phyloP scores from a whole-genome alignment of 176 grass and related monocot species.

The Tillandsia fasciculata region DNA sequence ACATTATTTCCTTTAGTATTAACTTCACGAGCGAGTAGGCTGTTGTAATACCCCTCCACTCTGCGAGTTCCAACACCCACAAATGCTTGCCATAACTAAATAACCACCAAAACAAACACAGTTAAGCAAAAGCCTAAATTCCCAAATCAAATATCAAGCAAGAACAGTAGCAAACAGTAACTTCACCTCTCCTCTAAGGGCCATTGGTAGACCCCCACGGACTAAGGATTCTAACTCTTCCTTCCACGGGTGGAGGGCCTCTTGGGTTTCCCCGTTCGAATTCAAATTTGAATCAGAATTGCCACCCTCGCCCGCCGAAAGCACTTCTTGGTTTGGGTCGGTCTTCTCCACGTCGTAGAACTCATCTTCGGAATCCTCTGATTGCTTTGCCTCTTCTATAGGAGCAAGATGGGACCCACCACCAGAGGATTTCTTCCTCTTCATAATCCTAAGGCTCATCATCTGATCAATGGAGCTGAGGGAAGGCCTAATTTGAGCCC shows the following conservation, averaged over 20 bases:
- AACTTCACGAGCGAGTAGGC: constrained; percentile 43
- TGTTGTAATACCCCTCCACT: constrained; percentile 72
- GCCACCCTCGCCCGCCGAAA: constrained; percentile 37
- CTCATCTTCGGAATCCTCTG: constrained; percentile 78
- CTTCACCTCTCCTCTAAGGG: constrained; percentile 90
- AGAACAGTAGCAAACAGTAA: constrained; percentile 6
- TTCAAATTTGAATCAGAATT: constrained; percentile 27
- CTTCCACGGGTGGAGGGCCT: constrained; percentile 57
- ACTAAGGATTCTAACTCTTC: constrained; percentile 87
- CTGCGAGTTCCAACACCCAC: constrained; percentile 82
- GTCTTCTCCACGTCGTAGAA: constrained; percentile 90
- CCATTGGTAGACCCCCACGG: constrained; percentile 82
- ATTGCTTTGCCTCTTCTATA: constrained; percentile 45
- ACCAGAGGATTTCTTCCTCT: constrained; percentile 22
- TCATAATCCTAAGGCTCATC: constrained; percentile 69
- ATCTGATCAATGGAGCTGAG: constrained; percentile 64
- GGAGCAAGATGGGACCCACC: constrained; percentile 21
- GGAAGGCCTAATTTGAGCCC: constrained; percentile 74
- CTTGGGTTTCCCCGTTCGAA: constrained; percentile 19
- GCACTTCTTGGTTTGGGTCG: constrained; percentile 57
- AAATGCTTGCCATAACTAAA: constrained; percentile 99
- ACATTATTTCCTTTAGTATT: constrained; percentile 21
- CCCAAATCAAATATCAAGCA: constrained; percentile 7
- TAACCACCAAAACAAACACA: constrained; percentile 4
- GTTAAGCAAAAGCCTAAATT: neutral